Conservation (phyloP, 768 basidiomycete species). For the Xanthoconium stramineum region DNA sequence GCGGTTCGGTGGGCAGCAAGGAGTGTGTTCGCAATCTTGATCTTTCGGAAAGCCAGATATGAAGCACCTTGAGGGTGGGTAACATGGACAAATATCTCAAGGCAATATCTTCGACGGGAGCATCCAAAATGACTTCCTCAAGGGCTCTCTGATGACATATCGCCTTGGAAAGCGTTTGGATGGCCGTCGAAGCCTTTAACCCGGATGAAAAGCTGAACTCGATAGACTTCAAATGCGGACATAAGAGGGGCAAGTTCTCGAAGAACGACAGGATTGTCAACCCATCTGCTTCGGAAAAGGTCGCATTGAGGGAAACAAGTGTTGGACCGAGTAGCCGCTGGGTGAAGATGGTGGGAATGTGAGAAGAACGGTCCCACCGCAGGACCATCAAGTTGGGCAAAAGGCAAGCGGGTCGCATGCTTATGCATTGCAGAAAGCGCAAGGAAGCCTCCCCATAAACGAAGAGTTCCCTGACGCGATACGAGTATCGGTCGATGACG, state of each 20-base stretch:
- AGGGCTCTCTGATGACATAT: background rate
- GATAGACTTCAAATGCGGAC: constrained; percentile 3
- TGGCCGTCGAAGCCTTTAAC: background rate
- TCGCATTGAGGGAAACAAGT: constrained; percentile 1
- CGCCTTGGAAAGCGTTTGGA: constrained; percentile 4
- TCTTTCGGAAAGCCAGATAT: background rate
- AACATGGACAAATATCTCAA: constrained; percentile 3
- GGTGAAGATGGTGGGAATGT: constrained; percentile 1
- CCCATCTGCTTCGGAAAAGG: background rate
- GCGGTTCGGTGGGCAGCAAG: background rate
- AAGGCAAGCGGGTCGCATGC: background rate
- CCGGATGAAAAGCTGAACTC: background rate
- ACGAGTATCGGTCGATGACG: constrained; percentile 4
- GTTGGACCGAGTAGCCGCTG: constrained; percentile 12
- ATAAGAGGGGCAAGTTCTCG: constrained; percentile 2
- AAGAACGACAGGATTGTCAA: constrained; percentile 7
- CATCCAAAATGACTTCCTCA: background rate
- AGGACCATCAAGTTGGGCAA: constrained; percentile 1
- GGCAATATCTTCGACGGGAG: background rate
- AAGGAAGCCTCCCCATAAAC: background rate
- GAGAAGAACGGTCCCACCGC: too few species aligned
- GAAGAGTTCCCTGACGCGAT: constrained; percentile 5
- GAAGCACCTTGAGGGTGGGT: constrained; percentile 7
- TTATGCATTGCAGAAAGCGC: constrained; percentile 7
- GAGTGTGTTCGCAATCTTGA: background rate